Base-by-base conservation (phyloP, 1,139 yeast species). In the Kodamaea derodonti region DNA sequence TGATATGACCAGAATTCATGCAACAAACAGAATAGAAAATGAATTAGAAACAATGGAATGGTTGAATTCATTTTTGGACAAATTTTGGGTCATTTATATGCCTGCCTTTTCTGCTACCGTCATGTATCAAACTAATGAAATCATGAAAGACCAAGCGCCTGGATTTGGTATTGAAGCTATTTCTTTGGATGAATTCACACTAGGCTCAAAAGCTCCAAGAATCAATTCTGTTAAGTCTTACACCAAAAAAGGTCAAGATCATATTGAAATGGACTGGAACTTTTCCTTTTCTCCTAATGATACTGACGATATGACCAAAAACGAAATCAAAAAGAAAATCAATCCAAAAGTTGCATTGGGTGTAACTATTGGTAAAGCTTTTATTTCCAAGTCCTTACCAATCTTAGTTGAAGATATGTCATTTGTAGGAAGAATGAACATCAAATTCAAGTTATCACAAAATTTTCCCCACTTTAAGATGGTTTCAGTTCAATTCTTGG, bases 21-120 rank as follows among this genome's bases (percentile, higher is more conserved):
- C 86, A 14, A 63, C 67, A 29, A 84, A 81, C 51, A 65, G 78
- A 30, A 62, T 84, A 43, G 84, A 78, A 39, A 69, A 72, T 34
- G 75, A 72, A 47, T 57, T 72, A 40, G 95, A 84, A 60, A 78
- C 87, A 8, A 82, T 84, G 78, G 78, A 79, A 44, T 84, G 95
- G 95, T 58, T 84, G 49, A 84, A 84, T 51, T 75, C 80, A 16
- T 83, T 84, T 49, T 58, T 84, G 56, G 80, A 80, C 33, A 84
- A 84, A 56, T 83, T 84, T 51, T 84, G 95, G 95, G 84, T 82
- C 37, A 82, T 84, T 43, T 84, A 84, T 49, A 84, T 84, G 95
- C 92, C 92, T 27, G 86, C 85, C 1, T 65, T 84, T 36, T 80
- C 87, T n/a, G 85, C 82, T 48, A 79, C 77, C 56, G 92, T 84